Conservation (phyloP, 805 yeast species). For the Nakazawaea molendinolei region DNA sequence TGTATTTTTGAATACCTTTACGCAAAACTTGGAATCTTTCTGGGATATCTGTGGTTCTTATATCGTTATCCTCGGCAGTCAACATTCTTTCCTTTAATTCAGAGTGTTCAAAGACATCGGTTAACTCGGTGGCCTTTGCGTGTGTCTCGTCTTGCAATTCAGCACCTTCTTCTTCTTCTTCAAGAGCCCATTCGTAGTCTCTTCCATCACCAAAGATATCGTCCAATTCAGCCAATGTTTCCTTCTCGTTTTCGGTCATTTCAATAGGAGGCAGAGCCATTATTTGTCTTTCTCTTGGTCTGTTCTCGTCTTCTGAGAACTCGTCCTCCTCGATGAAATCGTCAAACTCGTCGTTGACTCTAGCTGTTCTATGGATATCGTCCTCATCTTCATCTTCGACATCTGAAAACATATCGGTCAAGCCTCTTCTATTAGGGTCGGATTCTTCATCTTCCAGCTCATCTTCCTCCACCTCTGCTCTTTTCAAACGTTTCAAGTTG, state of each 20-base stretch:
- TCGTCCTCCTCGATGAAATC: conserved; percentile 98
- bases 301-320: conserved; percentile 79
- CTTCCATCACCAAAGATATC: conserved; percentile 97
- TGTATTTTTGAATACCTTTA: conserved; percentile 56
- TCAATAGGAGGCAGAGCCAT: conserved; percentile 29
- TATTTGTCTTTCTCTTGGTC: conserved; percentile 28
- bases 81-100: conserved; percentile 87
- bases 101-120: conserved; percentile 90
- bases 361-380: conserved; percentile 16
- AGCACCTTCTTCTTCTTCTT: conserved; percentile 71
- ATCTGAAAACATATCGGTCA: conserved; percentile 69
- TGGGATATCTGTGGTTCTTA: conserved; percentile 83
- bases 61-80: conserved; percentile 85
- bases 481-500: conserved; percentile 76
- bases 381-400: conserved; percentile 32
- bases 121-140: conserved; percentile 46
- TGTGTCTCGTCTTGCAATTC: conserved; percentile 33
- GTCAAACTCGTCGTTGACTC: conserved; percentile 74
- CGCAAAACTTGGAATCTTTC: conserved; percentile 86
- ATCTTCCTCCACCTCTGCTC: conserved; percentile 38
- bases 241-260: conserved; percentile 54
- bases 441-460: conserved; percentile 15
- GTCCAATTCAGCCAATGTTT: conserved; percentile 84
- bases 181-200: conserved; percentile 97
- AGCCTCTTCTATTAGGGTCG: conserved; percentile 28